Percentiles rank a stretch among this genome's conserved stretches.
Conservation (phyloP, 495 filamentous ascomycete genomes). For the Daldinia loculata region DNA sequence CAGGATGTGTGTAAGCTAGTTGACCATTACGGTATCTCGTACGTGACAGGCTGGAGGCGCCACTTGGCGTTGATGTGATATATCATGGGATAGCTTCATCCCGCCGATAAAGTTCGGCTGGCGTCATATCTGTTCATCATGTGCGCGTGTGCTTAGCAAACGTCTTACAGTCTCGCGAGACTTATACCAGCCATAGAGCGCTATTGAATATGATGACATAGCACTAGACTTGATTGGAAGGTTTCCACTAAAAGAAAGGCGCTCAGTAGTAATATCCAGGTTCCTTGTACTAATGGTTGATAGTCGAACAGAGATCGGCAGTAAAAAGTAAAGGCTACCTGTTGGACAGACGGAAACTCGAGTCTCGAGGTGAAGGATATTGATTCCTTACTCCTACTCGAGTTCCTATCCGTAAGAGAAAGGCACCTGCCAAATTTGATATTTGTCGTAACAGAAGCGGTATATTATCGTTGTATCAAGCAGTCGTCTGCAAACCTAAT, state of each 20-base stretch:
- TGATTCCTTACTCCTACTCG: not conserved
- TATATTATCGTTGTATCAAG: slow-evolving; percentile 16
- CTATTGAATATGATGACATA: slow-evolving; percentile 12
- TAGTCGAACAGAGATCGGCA: slow-evolving; percentile 24
- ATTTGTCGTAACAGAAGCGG: slow-evolving; percentile 4
- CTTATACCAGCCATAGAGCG: not conserved
- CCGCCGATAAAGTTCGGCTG: not conserved
- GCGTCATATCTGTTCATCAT: slow-evolving; percentile 9
- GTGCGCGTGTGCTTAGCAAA: slow-evolving; percentile 7
- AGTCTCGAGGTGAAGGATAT: not conserved
- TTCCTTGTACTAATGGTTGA: not conserved
- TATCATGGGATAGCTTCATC: slow-evolving; percentile 9
- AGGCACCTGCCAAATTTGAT: slow-evolving; percentile 30
- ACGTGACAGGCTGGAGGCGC: slow-evolving; percentile 6
- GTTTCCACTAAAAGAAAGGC: not conserved
- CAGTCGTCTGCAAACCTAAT: slow-evolving; percentile 19
- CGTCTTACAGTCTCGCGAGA: slow-evolving; percentile 9
- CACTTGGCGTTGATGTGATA: slow-evolving; percentile 35
- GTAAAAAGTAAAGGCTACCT: not conserved
- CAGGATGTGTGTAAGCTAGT: slow-evolving; percentile 2
- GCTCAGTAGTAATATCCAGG: not conserved
- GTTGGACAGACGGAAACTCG: not conserved
- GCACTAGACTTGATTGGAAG: not conserved
- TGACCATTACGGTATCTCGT: slow-evolving; percentile 10
- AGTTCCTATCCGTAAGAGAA: slow-evolving; percentile 1